Evolutionary conservation across 2,329 filamentous ascomycete genomes (phyloP), one percentile per base, ranked within the genome.

Genomic region (Talaromyces sp.): DNA sequence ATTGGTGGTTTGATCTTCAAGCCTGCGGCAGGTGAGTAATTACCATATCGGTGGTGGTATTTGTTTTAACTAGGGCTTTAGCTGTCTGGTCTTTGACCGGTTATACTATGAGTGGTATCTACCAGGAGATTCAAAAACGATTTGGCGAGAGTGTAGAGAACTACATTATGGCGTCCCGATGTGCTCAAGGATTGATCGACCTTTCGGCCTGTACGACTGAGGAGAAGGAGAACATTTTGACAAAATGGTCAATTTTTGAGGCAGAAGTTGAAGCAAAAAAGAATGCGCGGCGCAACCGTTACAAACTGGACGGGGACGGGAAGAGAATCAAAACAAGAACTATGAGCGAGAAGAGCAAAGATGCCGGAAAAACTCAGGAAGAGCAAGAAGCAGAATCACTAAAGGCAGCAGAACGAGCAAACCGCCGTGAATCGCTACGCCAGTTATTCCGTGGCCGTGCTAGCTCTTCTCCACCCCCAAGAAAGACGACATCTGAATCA

Each of bases 1-100:
- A 85, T 96, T 45, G 92, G 91, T 4, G 93, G 93, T 0, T 75
- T 96, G 1, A 82, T 95, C 1, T 79, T 95, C 22, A 96, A 96
- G 74, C 90, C 92, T n/a, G 86, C 89, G 64, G 91, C 91, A 66
- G 92, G 88, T 88, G 76, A 77, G 84, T 77, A 58, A 9, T 19
- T n/a, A 19, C 9, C n/a, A 43, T 13, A 13, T 45, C 1, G 6
- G 14, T 22, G n/a, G n/a, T 7, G 52, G 33, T 9, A 24, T 14
- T 41, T 31, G 11, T 37, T 24, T 10, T 50, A n/a, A 45, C 27
- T 60, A 35, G 63, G 2, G 69, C 22, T 45, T 31, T 66, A 84
- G 87, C 84, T 6, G 75, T 90, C 16, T 91, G 87, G 86, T 86
- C 86, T 1, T 77, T 96, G 3, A 91, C 92, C 0, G 93, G 89